phyloP scores from a whole-genome alignment of 768 basidiomycete genomes.

The Boletus patriciae region DNA sequence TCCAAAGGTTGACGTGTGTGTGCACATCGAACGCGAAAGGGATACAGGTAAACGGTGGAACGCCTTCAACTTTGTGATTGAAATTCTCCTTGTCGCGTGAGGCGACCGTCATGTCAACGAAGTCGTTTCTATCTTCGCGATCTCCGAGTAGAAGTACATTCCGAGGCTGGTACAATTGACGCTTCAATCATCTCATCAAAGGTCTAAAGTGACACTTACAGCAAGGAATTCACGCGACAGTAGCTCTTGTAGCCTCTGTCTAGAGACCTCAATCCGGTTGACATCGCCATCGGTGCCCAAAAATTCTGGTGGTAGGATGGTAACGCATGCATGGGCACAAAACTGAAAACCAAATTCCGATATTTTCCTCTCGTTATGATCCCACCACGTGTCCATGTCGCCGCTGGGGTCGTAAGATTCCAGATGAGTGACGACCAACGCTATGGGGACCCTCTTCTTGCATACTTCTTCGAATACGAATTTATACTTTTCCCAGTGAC shows the following conservation, averaged over 20 bases:
- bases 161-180: constrained; percentile 13
- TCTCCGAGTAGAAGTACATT: constrained; percentile 22
- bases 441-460: constrained; percentile 24
- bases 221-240: constrained; percentile 5
- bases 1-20: constrained; percentile 21
- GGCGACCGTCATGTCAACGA: constrained; percentile 5
- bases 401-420: constrained; percentile 26
- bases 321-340: constrained; percentile 39
- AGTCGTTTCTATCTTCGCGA: constrained; percentile 12
- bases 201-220: constrained; percentile 10
- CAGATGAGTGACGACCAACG: constrained; percentile 28
- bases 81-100: not conserved
- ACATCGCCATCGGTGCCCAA: constrained; percentile 1
- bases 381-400: constrained; percentile 40
- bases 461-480: constrained; percentile 28
- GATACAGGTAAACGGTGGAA: constrained; percentile 1
- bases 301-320: constrained; percentile 15
- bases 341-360: constrained; percentile 32
- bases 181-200: not conserved
- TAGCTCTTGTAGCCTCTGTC: constrained; percentile 9
- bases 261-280: constrained; percentile 11
- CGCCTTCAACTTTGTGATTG: not conserved
- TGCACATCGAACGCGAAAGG: constrained; percentile 6
- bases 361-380: constrained; percentile 27
- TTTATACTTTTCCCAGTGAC: constrained; percentile 20